Evolutionary conservation across 1,284 basidiomycete genomes (phyloP), one percentile per base, ranked within the genome.

Genomic region (Filobasidium uniguttulatum): DNA sequence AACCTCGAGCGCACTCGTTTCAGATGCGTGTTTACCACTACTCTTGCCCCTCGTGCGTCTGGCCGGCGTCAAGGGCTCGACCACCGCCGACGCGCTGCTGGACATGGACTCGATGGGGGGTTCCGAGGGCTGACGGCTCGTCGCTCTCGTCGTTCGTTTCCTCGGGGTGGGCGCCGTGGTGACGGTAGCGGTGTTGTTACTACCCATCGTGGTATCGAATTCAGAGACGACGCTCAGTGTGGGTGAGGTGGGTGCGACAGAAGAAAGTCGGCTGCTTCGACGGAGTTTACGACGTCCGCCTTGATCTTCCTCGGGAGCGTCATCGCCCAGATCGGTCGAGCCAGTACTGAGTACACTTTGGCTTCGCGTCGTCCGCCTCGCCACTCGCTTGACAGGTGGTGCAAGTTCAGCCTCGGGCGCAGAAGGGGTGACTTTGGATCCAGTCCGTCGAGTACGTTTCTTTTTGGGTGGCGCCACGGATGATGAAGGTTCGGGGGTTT

Each of bases 311-410:
- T 17, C 26, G 29, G 17, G 25, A 7, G 36, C 19, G 3, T 44
- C 51, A 12, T 53, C 31, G 26, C 41, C 51, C 26, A 20, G 43
- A 29, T 53, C 51, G 19, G 46, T 49, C 2, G 41, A 45, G 14
- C 43, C 51, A 10, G 38, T 30, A 30, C 51, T 53, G 23, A 49
- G 34, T 2, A 53, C 51, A 20, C 46, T 45, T 22, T 53, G 51
- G 15, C 41, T 44, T 17, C 51, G 29, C 2, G 51, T 50, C 41
- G 41, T 47, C 3, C 45, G 51, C 19, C 51, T 22, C 14, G 35
- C 46, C 5, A 43, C 49, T 23, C 35, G 10, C 34, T 53, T 53
- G 9, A 41, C 40, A 14, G 17, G 46, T n/a, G 50, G 50, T 12
- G 44, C n/a, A n/a, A n/a, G 45, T 20, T 15, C 36, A 44, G 33